Conservation (phyloP, 495 filamentous ascomycete species). For the Daldinia childiae region DNA sequence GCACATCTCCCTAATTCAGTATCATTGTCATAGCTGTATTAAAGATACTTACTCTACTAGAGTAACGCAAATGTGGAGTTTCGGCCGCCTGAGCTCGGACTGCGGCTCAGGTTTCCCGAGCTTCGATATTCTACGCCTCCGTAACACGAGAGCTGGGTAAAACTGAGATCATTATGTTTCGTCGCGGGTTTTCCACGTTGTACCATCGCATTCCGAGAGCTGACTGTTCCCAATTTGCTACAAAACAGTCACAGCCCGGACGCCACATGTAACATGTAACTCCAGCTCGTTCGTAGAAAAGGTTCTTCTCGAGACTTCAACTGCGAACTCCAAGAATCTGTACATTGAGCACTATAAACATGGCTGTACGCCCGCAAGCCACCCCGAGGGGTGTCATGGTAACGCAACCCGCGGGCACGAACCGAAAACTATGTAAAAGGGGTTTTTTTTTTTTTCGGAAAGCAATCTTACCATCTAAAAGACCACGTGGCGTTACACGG, state of each 20-base stretch:
- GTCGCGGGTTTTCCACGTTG: conserved; percentile 5
- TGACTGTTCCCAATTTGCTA: conserved; percentile 12
- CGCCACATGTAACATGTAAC: conserved; percentile 6
- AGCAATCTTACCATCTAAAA: conserved; percentile 2
- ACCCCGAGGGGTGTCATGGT: conserved; percentile 11
- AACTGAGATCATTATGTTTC: conserved; percentile 1
- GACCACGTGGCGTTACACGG: conserved; percentile 38
- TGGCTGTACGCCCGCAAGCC: conserved; percentile 11
- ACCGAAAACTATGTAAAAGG: conserved; percentile 10
- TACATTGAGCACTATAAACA: background rate
- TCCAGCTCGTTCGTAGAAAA: conserved; percentile 16
- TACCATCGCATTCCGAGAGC: conserved; percentile 7
- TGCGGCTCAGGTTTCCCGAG: conserved; percentile 25
- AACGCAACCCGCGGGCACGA: conserved; percentile 3
- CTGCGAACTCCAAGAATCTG: background rate
- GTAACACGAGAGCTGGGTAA: conserved; percentile 6
- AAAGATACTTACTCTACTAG: background rate
- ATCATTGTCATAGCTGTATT: background rate
- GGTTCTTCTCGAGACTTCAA: conserved; percentile 4
- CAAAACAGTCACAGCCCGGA: conserved; percentile 6
- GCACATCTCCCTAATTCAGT: background rate
- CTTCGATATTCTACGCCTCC: conserved; percentile 7
- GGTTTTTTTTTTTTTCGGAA: background rate
- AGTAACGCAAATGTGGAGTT: conserved; percentile 7
- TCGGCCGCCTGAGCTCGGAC: background rate